phyloP scores from a whole-genome alignment of 2,329 filamentous ascomycete species.

The Plectosphaerella sp. region DNA sequence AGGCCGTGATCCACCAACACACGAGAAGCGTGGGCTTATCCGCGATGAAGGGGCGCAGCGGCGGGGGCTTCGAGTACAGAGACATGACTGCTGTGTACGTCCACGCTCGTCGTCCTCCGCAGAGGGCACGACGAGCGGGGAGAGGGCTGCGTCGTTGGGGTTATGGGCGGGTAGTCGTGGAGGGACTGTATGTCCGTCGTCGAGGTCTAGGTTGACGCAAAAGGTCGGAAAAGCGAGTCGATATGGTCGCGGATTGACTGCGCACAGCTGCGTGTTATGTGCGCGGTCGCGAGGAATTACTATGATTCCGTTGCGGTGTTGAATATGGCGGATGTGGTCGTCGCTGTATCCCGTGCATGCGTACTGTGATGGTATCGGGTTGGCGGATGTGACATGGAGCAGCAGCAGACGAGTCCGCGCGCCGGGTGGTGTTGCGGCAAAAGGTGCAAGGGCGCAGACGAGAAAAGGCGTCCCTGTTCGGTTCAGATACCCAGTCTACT shows the following conservation, averaged over 20 bases:
- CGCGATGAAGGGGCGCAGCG: conserved; percentile 37
- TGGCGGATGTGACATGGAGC: conserved; percentile 10
- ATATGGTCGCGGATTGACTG: not conserved
- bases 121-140: conserved; percentile 55
- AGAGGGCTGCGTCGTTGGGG: conserved; percentile 4
- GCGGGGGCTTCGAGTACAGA: conserved; percentile 53
- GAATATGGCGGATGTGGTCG: conserved; percentile 9
- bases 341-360: conserved; percentile 20
- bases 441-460: too few species aligned
- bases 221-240: conserved; percentile 3
- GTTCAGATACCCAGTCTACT: too few species aligned
- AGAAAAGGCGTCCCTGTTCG: too few species aligned
- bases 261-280: too few species aligned
- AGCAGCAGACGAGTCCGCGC: not conserved
- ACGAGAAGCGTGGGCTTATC: conserved; percentile 92
- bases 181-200: conserved; percentile 1
- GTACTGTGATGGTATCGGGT: conserved; percentile 16
- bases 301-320: conserved; percentile 8
- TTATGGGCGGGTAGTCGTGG: not conserved
- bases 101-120: conserved; percentile 57
- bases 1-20: conserved; percentile 91
- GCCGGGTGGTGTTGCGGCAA: too few species aligned
- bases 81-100: conserved; percentile 39
- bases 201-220: conserved; percentile 2
- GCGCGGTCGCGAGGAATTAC: too few species aligned